A percentile compares a stretch with the other conserved stretches of the same genome.
Evolutionary conservation across 2,329 filamentous ascomycete genomes (phyloP).

Genomic region (Septoria linicola): DNA sequence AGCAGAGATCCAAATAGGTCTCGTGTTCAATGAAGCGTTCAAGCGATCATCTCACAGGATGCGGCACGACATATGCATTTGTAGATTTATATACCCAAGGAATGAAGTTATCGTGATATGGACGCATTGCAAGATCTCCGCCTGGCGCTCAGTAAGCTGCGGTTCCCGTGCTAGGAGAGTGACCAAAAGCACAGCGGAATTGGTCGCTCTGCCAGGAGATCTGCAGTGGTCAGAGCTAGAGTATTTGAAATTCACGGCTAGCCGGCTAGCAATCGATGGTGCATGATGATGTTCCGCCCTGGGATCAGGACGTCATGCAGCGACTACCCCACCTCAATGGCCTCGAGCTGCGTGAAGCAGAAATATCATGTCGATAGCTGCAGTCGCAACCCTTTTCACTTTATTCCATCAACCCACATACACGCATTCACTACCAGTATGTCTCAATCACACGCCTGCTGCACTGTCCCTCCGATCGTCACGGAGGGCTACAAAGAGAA

Average conservation of each 20-base stretch:
- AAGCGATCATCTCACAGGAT: too few relatives aligned
- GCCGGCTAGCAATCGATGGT: slow-evolving; percentile 3
- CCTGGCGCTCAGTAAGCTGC: neutral
- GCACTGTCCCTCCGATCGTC: slow-evolving; percentile 52
- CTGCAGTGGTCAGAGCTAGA: neutral
- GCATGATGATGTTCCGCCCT: slow-evolving; percentile 4
- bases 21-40: slow-evolving; percentile 7
- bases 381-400: neutral
- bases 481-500: slow-evolving; percentile 55
- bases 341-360: neutral
- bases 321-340: slow-evolving; percentile 2
- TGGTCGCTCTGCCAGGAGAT: too few relatives aligned
- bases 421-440: slow-evolving; percentile 1
- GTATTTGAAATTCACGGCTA: neutral
- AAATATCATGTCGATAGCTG: too few relatives aligned
- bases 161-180: too few relatives aligned
- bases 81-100: too few relatives aligned
- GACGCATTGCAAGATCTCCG: too few relatives aligned
- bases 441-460: slow-evolving; percentile 38
- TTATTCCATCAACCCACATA: neutral
- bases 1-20: slow-evolving; percentile 6
- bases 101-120: too few relatives aligned
- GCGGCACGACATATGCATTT: too few relatives aligned
- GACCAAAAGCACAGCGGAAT: too few relatives aligned
- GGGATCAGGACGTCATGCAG: slow-evolving; percentile 2